phyloP scores from a whole-genome alignment of 2,329 filamentous ascomycete species.

The Hortaea werneckii region DNA sequence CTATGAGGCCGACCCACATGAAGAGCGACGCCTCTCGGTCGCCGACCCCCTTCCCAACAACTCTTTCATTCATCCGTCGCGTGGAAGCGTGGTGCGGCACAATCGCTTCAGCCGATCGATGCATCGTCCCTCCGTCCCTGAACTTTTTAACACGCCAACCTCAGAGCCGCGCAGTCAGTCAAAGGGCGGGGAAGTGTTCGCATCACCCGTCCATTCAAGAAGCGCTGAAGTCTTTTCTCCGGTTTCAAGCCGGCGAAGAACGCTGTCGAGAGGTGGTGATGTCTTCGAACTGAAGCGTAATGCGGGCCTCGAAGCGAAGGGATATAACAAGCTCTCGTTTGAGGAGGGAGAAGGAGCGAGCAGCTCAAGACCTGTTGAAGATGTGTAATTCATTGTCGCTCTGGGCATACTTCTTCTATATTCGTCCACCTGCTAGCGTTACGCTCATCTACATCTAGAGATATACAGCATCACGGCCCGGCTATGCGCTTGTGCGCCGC shows the following conservation, averaged over 20 bases:
- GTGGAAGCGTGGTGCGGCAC: conserved; percentile 3
- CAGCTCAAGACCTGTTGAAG: neutral
- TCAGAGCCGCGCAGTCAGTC: neutral
- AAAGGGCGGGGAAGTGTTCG: neutral
- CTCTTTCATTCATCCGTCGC: conserved; percentile 1
- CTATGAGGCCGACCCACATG: neutral
- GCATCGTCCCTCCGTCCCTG: neutral
- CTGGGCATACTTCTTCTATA: too few species aligned
- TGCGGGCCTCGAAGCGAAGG: neutral
- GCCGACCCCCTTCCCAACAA: conserved; percentile 3
- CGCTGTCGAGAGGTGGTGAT: neutral
- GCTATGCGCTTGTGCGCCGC: too few species aligned
- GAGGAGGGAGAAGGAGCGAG: neutral
- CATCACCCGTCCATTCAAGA: too few species aligned
- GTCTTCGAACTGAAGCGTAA: neutral
- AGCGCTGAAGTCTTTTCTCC: neutral
- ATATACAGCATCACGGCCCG: too few species aligned
- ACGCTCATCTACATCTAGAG: too few species aligned
- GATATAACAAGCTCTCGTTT: neutral
- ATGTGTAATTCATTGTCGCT: neutral
- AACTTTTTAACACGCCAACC: neutral
- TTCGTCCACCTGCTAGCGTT: too few species aligned
- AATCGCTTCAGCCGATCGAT: conserved; percentile 5
- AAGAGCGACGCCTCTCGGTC: neutral
- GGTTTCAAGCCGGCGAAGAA: neutral